Evolutionary conservation across 345 rosid species (phyloP), one percentile per base, ranked within the genome.

Genomic region (Boechera retrofracta): DNA sequence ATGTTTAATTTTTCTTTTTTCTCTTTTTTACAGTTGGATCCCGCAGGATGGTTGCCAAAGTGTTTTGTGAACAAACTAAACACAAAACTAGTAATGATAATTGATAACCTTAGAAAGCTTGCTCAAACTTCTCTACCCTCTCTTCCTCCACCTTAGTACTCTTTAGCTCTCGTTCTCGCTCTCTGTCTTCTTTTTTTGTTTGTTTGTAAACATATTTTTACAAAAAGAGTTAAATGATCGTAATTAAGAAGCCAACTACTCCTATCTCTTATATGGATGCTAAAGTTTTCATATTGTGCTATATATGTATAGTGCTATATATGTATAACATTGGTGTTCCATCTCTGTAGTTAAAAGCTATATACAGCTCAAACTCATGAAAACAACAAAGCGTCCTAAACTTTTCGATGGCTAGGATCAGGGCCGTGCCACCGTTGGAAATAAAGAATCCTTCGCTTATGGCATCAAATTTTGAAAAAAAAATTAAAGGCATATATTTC

Each of bases 31-130:
- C 91, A 89, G 97, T 76, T 91, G 58, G 97, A 91, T 83, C 95
- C 93, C n/a, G 89, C 92, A 52, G 95, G 94, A 82, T 91, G 97
- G 97, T 80, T 89, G 53, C 94, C 94, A 16, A 91, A 83, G 79
- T 88, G 86, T 83, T 88, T 91, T 52, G 88, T 87, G 80, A 91
- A 91, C 68, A 82, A 91, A 68, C 85, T 87, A 33, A 89, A 88
- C 73, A 88, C 97, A 15, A 91, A 85, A 75, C 84, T 91, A 47
- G 93, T 87, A 45, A 89, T 88, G 95, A 87, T 88, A 82, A 88
- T 88, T 35, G 90, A 84, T 38, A 91, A 89, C 79, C 93, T 91
- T 65, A 81, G 75, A 84, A 87, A 88, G 80, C 73, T 89, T 42
- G 90, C 87, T 24, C 89, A 41, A 39, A 5, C 49, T 62, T 62